Percentiles rank a stretch among this genome's conserved stretches.
Evolutionary conservation across 179 eudicot species (phyloP).

Genomic region (Vitellaria paradoxa): DNA sequence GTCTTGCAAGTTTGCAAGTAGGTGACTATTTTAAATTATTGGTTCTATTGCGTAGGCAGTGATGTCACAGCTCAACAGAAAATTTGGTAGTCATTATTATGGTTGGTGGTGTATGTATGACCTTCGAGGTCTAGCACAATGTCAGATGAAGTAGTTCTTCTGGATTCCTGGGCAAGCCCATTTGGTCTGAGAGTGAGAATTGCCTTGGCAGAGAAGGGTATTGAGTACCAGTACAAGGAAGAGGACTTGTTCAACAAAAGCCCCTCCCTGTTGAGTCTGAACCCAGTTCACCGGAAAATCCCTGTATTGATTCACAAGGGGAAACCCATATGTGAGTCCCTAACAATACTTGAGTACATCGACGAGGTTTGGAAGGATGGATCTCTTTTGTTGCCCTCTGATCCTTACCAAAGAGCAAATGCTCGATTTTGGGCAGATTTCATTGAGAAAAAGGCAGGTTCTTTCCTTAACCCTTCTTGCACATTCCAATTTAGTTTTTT

Average conservation of each 20-base stretch:
- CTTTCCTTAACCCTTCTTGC: not conserved
- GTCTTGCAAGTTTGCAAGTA: no score
- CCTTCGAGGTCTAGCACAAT: not conserved
- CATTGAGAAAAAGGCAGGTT: constrained; percentile 18
- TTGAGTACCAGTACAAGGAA: constrained; percentile 21
- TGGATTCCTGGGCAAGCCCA: not conserved
- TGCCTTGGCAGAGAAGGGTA: constrained; percentile 18
- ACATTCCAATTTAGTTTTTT: no score
- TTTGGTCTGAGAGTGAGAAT: constrained; percentile 7
- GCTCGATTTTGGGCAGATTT: constrained; percentile 32
- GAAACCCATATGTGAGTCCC: constrained; percentile 24
- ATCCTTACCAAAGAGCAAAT: constrained; percentile 25
- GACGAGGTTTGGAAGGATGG: constrained; percentile 24
- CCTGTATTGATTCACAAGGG: constrained; percentile 31
- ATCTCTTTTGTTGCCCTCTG: constrained; percentile 21
- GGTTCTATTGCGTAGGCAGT: no score
- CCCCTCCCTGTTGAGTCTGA: constrained; percentile 23
- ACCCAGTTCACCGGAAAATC: constrained; percentile 33
- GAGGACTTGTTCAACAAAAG: constrained; percentile 22
- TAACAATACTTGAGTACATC: constrained; percentile 22
- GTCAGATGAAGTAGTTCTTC: not conserved
- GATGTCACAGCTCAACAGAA: no score
- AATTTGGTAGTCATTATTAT: no score
- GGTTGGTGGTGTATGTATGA: no score
- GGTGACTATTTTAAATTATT: no score